A percentile compares a stretch with the other conserved stretches of the same genome.
Conservation (phyloP, 1,139 yeast species). For the Sugiyamaella sp. region DNA sequence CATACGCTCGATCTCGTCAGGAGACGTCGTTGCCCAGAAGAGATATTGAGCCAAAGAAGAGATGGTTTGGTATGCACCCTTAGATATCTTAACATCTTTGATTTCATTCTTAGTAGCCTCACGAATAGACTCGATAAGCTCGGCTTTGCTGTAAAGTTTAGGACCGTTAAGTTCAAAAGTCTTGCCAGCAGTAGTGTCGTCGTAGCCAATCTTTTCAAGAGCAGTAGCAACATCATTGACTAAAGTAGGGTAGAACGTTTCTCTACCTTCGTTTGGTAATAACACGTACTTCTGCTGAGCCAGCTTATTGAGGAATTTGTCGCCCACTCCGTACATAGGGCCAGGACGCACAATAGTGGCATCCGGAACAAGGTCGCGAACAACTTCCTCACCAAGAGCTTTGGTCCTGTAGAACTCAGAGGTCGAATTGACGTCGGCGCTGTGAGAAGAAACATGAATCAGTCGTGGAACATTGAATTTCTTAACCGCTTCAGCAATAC, state of each 20-base stretch:
- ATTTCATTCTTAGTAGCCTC: constrained; percentile 54
- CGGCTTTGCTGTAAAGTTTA: constrained; percentile 62
- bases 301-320: constrained; percentile 67
- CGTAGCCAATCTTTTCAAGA: constrained; percentile 76
- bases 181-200: constrained; percentile 78
- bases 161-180: constrained; percentile 78
- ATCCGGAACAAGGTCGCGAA: constrained; percentile 67
- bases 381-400: constrained; percentile 76
- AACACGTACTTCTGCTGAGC: constrained; percentile 56
- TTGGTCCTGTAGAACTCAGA: constrained; percentile 78
- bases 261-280: constrained; percentile 67
- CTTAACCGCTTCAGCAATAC: constrained; percentile 74
- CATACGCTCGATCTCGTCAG: constrained; percentile 80
- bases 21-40: constrained; percentile 71
- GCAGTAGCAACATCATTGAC: constrained; percentile 80
- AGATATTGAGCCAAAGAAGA: constrained; percentile 59
- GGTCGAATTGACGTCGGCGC: constrained; percentile 69
- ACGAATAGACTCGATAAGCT: constrained; percentile 71
- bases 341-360: constrained; percentile 87
- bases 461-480: constrained; percentile 76
- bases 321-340: constrained; percentile 79
- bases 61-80: constrained; percentile 50
- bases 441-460: constrained; percentile 79
- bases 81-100: constrained; percentile 55
- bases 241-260: constrained; percentile 71